Evolutionary conservation across 2,329 filamentous ascomycete genomes (phyloP).

Genomic region (Calonectria henricotiae): DNA sequence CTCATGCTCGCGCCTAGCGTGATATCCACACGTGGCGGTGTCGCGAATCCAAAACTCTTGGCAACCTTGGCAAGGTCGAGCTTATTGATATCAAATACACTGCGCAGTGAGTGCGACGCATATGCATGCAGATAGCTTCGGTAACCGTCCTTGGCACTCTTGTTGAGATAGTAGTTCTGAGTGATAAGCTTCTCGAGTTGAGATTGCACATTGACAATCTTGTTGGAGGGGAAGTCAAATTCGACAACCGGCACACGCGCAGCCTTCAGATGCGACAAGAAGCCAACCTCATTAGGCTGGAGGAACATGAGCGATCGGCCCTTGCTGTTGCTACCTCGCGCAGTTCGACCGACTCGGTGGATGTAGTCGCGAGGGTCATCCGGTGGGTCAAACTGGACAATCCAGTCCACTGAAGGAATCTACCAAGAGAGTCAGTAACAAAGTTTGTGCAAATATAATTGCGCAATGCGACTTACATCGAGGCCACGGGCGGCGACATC

Average conservation of each 20-base stretch:
- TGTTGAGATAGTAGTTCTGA: constrained; percentile 98
- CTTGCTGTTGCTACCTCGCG: constrained; percentile 85
- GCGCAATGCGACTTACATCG: constrained; percentile 72
- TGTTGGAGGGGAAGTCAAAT: constrained; percentile 94
- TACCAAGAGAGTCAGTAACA: constrained; percentile 53
- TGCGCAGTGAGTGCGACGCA: constrained; percentile 77
- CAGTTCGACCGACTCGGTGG: constrained; percentile 95
- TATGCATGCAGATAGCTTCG: constrained; percentile 96
- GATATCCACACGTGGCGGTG: constrained; percentile 87
- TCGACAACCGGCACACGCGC: constrained; percentile 95
- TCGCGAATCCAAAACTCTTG: constrained; percentile 86
- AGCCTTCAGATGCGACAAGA: constrained; percentile 91
- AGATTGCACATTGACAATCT: constrained; percentile 91
- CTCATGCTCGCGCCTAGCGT: constrained; percentile 86
- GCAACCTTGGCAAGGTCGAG: constrained; percentile 88
- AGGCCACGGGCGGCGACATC: constrained; percentile 96
- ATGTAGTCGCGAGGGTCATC: constrained; percentile 94
- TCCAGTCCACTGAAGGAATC: constrained; percentile 97
- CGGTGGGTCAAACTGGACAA: constrained; percentile 95
- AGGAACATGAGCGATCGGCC: constrained; percentile 94
- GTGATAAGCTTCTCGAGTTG: constrained; percentile 95
- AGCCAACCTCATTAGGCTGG: constrained; percentile 92
- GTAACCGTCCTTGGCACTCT: constrained; percentile 85
- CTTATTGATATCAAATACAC: constrained; percentile 85
- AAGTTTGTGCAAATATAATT: not conserved